A percentile compares a stretch with the other conserved stretches of the same genome.
Conservation (phyloP, 495 filamentous ascomycete genomes). For the Trichoderma virens region DNA sequence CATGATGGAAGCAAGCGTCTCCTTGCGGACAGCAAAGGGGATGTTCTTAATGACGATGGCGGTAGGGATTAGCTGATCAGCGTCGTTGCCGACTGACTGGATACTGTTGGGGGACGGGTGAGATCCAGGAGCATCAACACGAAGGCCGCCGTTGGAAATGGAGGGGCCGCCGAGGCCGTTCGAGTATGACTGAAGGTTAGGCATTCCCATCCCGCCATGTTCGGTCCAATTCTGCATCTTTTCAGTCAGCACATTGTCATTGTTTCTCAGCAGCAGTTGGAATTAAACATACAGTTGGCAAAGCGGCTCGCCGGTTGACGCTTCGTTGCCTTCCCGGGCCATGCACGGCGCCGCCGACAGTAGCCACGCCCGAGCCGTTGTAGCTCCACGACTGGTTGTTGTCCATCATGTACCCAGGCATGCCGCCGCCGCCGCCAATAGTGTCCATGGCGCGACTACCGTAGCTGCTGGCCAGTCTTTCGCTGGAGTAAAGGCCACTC, state of each 20-base stretch:
- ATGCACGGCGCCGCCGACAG: conserved; percentile 40
- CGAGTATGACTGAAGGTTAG: conserved; percentile 29
- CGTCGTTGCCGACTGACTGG: conserved; percentile 17
- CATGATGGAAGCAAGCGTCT: conserved; percentile 87
- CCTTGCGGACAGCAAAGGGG: conserved; percentile 96
- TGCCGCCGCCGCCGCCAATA: conserved; percentile 42
- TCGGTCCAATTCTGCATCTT: conserved; percentile 40
- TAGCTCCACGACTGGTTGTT: conserved; percentile 45
- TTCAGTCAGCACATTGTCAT: conserved; percentile 7
- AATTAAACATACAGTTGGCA: conserved; percentile 38
- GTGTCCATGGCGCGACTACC: conserved; percentile 42
- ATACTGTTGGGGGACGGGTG: conserved; percentile 23
- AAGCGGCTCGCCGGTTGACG: conserved; percentile 33
- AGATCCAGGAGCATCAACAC: conserved; percentile 22
- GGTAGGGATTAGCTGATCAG: conserved; percentile 81
- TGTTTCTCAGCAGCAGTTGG: conserved; percentile 4
- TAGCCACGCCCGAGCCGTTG: conserved; percentile 34
- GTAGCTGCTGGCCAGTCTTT: conserved; percentile 43
- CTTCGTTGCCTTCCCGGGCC: conserved; percentile 38
- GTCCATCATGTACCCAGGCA: conserved; percentile 33
- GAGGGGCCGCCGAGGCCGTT: conserved; percentile 17
- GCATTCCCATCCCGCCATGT: conserved; percentile 32
- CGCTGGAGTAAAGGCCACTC: conserved; percentile 27
- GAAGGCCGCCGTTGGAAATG: conserved; percentile 10
- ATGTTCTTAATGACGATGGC: conserved; percentile 99